Evolutionary conservation across 768 basidiomycete species (phyloP), one percentile per base, ranked within the genome.

Genomic region (Russula compacta): DNA sequence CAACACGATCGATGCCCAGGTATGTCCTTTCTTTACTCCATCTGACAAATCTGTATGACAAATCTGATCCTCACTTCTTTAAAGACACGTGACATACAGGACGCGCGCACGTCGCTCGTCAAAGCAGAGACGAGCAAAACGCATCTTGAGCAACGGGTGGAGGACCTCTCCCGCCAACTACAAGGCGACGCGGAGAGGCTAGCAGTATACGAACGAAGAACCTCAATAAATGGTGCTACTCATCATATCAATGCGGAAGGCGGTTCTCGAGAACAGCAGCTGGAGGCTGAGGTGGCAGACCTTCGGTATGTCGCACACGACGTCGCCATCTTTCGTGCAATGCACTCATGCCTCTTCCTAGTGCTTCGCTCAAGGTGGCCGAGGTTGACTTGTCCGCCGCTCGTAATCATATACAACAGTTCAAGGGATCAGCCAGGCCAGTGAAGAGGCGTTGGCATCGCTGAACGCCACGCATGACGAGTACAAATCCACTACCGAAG

Each of bases 181-280:
- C 83, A 88, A 64, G 88, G 88, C 35, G 85, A 84, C 58, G 82
- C 85, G 49, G 92, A 93, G 77, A 94, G 93, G 72, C 79, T 94
- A 32, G 78, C 90, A 2, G 89, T 94, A 2, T 95, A 92, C 67
- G 92, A 94, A 69, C 83, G 89, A 40, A 78, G 88, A 52, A 70
- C 78, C 7, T 68, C 73, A 3, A 48, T 69, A 6, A 63, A 65
- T 48, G 73, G 75, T 21, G 56, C 72, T 11, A 65, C 73, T 56
- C 52, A 65, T 21, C 71, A 75, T 47, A 67, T 65, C 15, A 69
- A 70, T 29, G 77, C 81, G 63, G 74, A 78, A 56, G 78, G 80
- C 64, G 61, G 84, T 63, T 79, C 78, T 63, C 80, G 78, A 10
- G 92, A 93, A 69, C 86, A 91, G 67, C 88, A 90, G 67, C 79